A percentile compares a stretch with the other conserved stretches of the same genome.
These are phyloP conservation scores for Cryptomeria japonica DNA, from an alignment of 75 land plant genomes.

Conservation along the genomic window DNA sequence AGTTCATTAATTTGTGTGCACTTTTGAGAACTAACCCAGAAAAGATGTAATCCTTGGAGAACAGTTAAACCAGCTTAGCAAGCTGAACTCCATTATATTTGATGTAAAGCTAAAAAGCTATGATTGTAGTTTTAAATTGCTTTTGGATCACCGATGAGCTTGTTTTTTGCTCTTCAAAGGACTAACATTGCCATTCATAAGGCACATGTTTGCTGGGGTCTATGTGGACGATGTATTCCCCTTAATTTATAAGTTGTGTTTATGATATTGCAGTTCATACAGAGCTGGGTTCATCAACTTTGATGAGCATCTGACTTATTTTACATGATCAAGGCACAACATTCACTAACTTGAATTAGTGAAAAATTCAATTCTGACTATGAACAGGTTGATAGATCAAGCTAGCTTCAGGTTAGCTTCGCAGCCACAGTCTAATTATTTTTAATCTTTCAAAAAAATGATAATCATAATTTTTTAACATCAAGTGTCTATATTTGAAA, in stretches of 20 bases:
- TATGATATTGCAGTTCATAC: background rate
- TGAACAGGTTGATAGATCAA: background rate
- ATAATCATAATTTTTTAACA: background rate
- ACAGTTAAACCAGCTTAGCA: conserved; percentile 6
- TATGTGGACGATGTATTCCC: background rate
- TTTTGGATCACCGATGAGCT: conserved; percentile 7
- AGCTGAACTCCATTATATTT: background rate
- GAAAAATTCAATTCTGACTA: background rate
- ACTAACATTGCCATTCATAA: conserved; percentile 5
- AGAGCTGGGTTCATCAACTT: background rate
- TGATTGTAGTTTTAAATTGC: conserved; percentile 7
- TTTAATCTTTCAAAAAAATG: background rate
- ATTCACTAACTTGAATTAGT: background rate
- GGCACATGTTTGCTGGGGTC: conserved; percentile 10
- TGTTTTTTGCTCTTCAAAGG: background rate
- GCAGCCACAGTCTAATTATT: background rate
- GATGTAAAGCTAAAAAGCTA: conserved; percentile 9
- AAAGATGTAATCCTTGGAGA: conserved; percentile 4
- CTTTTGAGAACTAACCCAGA: conserved; percentile 10
- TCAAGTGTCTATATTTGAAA: background rate
- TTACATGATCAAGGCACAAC: background rate
- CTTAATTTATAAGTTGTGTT: background rate
- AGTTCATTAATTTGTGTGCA: conserved; percentile 2
- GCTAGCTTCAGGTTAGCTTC: background rate
- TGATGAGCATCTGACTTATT: background rate